Evolutionary conservation across 371 early-diverging fungal species (phyloP).

Genomic region (Conidiobolus incongruus): DNA sequence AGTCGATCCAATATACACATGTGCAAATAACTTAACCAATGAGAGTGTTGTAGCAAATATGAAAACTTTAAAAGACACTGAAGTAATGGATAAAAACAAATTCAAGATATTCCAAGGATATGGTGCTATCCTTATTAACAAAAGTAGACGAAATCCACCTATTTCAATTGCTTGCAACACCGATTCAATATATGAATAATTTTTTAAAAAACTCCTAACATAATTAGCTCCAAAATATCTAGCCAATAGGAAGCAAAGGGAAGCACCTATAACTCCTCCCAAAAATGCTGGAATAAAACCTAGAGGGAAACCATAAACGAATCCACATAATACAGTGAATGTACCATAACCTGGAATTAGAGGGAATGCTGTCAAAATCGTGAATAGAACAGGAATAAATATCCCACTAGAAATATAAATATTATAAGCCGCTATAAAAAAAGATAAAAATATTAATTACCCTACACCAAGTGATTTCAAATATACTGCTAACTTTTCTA

Average conservation of each 20-base stretch:
- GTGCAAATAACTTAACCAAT: conserved; percentile 30
- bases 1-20: conserved; percentile 45
- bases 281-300: conserved; percentile 12
- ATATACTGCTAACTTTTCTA: neutral
- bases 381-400: conserved; percentile 4
- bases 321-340: conserved; percentile 8
- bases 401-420: neutral
- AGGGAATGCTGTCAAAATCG: conserved; percentile 6
- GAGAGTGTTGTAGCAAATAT: conserved; percentile 34
- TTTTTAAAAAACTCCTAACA: conserved; percentile 8
- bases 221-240: conserved; percentile 8
- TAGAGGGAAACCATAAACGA: conserved; percentile 13
- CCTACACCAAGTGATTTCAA: neutral
- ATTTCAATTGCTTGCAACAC: conserved; percentile 14
- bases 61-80: conserved; percentile 23
- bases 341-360: conserved; percentile 8
- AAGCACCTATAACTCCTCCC: conserved; percentile 11
- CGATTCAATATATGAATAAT: conserved; percentile 8
- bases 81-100: conserved; percentile 32
- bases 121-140: conserved; percentile 46
- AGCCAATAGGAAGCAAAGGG: conserved; percentile 11
- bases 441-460: neutral
- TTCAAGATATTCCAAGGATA: conserved; percentile 57
- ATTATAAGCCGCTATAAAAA: neutral
- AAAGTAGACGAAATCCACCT: conserved; percentile 26